phyloP scores from a whole-genome alignment of 805 yeast species.

The Candida glaebosa region DNA sequence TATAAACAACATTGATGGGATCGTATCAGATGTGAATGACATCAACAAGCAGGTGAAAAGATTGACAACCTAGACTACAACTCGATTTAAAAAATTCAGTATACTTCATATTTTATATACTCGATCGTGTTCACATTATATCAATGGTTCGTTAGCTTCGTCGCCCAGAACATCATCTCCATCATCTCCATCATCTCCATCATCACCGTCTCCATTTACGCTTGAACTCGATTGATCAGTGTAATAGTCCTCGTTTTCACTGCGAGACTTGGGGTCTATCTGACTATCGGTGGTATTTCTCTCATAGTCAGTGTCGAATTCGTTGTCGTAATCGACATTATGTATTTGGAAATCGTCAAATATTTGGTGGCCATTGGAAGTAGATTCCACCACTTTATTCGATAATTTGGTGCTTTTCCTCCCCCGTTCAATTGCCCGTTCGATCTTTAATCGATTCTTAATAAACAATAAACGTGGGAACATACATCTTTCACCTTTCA shows the following conservation, averaged over 20 bases:
- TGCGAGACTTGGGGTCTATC: background rate
- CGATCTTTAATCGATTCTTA: conserved; percentile 61
- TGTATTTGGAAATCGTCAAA: conserved; percentile 6
- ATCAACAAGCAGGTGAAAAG: conserved; percentile 19
- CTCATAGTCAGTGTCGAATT: conserved; percentile 5
- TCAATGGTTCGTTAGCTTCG: background rate
- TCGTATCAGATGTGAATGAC: conserved; percentile 23
- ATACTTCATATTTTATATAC: background rate
- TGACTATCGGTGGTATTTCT: conserved; percentile 2
- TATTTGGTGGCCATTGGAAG: background rate
- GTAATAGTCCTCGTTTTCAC: conserved; percentile 1
- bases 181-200: conserved; percentile 7
- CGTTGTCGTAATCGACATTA: conserved; percentile 7
- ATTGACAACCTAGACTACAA: background rate
- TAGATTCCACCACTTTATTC: conserved; percentile 12
- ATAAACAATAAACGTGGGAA: conserved; percentile 67
- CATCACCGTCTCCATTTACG: conserved; percentile 5
- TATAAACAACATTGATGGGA: conserved; percentile 18
- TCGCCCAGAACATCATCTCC: too few species aligned
- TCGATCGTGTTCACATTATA: too few species aligned
- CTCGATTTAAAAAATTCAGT: too few species aligned
- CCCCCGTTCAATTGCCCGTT: conserved; percentile 58
- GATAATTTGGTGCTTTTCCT: conserved; percentile 23
- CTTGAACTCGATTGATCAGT: conserved; percentile 2
- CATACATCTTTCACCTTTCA: conserved; percentile 61